phyloP scores from a whole-genome alignment of 331 rosid genomes.

The Malus hybrid region DNA sequence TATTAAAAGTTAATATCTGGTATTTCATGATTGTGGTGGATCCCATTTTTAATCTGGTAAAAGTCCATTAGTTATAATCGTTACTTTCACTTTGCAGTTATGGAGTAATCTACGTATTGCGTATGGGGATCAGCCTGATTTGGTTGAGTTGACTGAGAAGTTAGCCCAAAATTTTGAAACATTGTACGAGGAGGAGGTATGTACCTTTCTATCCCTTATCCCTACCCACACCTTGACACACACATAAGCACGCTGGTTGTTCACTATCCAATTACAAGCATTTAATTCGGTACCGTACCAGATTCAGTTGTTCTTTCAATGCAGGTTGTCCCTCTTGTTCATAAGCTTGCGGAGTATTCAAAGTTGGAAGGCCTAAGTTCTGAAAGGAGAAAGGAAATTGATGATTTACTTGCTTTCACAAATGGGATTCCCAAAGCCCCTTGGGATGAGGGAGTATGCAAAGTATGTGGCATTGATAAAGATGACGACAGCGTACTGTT shows the following conservation, averaged over 20 bases:
- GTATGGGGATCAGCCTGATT: slow-evolving; percentile 86
- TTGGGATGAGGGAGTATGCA: slow-evolving; percentile 99
- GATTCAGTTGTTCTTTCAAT: slow-evolving; percentile 12
- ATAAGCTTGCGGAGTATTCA: slow-evolving; percentile 53
- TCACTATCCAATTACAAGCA: not conserved
- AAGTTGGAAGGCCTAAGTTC: slow-evolving; percentile 49
- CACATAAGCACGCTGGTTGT: not conserved
- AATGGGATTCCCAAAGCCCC: slow-evolving; percentile 93
- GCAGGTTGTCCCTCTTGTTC: slow-evolving; percentile 63
- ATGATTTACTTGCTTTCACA: slow-evolving; percentile 43
- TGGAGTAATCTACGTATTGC: slow-evolving; percentile 85
- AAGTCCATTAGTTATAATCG: slow-evolving; percentile 15
- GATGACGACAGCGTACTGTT: slow-evolving; percentile 96
- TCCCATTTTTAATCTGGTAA: not conserved
- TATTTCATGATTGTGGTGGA: not conserved
- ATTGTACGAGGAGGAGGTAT: slow-evolving; percentile 69
- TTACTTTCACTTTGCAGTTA: slow-evolving; percentile 53
- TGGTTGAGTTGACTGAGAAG: slow-evolving; percentile 77
- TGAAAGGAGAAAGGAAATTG: slow-evolving; percentile 62
- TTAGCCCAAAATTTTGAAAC: slow-evolving; percentile 66
- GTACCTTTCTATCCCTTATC: not conserved
- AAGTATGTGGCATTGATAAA: slow-evolving; percentile 97
- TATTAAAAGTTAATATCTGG: not conserved
- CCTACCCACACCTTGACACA: not conserved
- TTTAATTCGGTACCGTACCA: not conserved